phyloP scores from a whole-genome alignment of 108 stramenopile genomes.

The Conticribra guillardii region DNA sequence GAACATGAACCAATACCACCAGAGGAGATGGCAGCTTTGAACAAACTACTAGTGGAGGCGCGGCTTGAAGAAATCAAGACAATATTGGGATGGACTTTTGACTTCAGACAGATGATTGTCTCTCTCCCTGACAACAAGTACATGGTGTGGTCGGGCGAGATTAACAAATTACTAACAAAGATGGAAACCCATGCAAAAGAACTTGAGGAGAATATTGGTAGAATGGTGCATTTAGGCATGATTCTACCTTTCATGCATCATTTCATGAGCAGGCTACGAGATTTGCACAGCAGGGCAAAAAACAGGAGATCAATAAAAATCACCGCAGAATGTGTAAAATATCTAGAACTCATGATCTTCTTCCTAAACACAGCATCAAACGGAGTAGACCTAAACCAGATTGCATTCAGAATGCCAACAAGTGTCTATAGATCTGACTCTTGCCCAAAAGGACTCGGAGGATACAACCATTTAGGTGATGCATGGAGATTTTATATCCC shows the following conservation, averaged over 20 bases:
- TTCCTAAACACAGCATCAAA: not conserved
- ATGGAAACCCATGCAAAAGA: not conserved
- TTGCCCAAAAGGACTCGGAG: conserved; percentile 18
- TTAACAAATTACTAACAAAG: no score
- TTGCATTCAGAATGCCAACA: not conserved
- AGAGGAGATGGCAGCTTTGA: not conserved
- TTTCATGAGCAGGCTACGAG: conserved; percentile 7
- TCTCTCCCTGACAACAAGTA: not conserved
- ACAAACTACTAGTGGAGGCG: conserved; percentile 5
- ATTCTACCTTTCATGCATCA: not conserved
- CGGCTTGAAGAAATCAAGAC: conserved; percentile 2
- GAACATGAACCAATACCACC: conserved; percentile 3
- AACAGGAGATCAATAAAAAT: not conserved
- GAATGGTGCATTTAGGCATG: not conserved
- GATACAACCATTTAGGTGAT: conserved; percentile 1
- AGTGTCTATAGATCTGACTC: conserved; percentile 21
- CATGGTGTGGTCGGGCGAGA: not conserved
- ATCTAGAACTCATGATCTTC: not conserved
- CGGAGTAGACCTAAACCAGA: conserved; percentile 14
- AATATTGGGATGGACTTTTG: not conserved
- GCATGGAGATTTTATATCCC: conserved; percentile 20
- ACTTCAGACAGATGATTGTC: conserved; percentile 2
- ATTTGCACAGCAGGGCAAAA: not conserved
- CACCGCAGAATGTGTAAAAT: not conserved
- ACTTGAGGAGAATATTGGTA: not conserved